These are phyloP conservation scores for Pythium vanterpoolii DNA, from an alignment of 352 stramenopile genomes.

Conservation along the genomic window DNA sequence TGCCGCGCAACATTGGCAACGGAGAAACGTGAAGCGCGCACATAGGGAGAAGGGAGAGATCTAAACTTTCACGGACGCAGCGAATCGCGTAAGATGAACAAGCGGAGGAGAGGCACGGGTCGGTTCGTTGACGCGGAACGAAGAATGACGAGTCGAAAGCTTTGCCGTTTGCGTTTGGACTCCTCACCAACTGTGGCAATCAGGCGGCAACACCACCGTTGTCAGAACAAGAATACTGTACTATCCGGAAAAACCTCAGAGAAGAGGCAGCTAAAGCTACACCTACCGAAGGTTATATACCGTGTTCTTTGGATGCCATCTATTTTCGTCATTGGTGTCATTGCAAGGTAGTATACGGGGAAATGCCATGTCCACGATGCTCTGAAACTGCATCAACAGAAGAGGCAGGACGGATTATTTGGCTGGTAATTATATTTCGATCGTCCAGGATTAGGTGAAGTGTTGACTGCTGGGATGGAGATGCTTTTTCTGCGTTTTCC, in stretches of 20 bases:
- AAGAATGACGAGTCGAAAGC: conserved; percentile 5
- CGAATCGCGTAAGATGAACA: not conserved
- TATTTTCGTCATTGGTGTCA: too few relatives aligned
- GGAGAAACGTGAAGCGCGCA: conserved; percentile 16
- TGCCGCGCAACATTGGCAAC: not conserved
- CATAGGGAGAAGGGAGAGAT: not conserved
- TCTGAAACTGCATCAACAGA: not conserved
- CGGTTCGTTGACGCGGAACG: not conserved
- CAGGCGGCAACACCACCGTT: too few relatives aligned
- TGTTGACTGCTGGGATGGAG: not conserved
- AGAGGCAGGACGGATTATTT: conserved; percentile 3
- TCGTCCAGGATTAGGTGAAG: conserved; percentile 10
- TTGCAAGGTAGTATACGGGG: not conserved
- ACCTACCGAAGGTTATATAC: not conserved
- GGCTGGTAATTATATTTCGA: conserved; percentile 2
- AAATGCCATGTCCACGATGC: not conserved
- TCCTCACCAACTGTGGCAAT: conserved; percentile 8
- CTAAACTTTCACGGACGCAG: not conserved
- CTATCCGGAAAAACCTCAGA: conserved; percentile 8
- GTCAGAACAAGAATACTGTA: not conserved
- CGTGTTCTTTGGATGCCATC: too few relatives aligned
- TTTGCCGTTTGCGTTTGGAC: too few relatives aligned
- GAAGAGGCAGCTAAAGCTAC: not conserved
- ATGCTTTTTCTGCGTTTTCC: conserved; percentile 1
- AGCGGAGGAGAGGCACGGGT: not conserved